Percentiles rank a stretch among this genome's conserved stretches.
Evolutionary conservation across 2,329 filamentous ascomycete genomes (phyloP).

Genomic region (Scedosporium boydii): DNA sequence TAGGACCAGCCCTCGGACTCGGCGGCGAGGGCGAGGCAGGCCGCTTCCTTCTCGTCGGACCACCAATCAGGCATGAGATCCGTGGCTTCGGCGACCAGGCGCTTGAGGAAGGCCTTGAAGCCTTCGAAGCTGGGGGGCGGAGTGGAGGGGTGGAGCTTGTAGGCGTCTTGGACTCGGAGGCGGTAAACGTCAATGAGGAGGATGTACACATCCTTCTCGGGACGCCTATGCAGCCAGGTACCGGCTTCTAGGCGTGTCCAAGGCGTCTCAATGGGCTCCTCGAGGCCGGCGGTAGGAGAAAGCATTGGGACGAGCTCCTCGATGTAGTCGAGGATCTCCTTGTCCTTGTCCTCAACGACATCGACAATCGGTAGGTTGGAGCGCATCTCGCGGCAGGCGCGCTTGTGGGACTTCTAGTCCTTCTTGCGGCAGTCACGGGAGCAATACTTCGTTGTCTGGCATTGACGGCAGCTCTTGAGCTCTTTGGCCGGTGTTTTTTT

Average conservation of each 20-base stretch:
- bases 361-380: background rate
- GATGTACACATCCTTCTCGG: slow-evolving; percentile 28
- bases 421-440: background rate
- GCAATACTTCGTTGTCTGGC: background rate
- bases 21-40: too few relatives aligned
- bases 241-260: slow-evolving; percentile 22
- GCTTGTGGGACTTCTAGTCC: background rate
- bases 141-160: background rate
- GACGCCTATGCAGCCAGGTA: slow-evolving; percentile 27
- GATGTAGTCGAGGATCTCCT: too few relatives aligned
- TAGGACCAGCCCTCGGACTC: too few relatives aligned
- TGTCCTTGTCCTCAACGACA: background rate
- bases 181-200: slow-evolving; percentile 34
- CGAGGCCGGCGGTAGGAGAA: slow-evolving; percentile 13
- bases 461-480: background rate
- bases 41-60: too few relatives aligned
- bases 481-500: background rate
- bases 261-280: slow-evolving; percentile 16
- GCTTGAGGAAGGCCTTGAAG: background rate
- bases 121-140: background rate
- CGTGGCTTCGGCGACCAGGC: too few relatives aligned
- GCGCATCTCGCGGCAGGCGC: background rate
- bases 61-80: too few relatives aligned
- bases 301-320: background rate
- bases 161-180: slow-evolving; percentile 24